These are phyloP conservation scores for Pseudozyma tsukubaensis DNA, from an alignment of 1,284 basidiomycete genomes.

Conservation along the genomic window DNA sequence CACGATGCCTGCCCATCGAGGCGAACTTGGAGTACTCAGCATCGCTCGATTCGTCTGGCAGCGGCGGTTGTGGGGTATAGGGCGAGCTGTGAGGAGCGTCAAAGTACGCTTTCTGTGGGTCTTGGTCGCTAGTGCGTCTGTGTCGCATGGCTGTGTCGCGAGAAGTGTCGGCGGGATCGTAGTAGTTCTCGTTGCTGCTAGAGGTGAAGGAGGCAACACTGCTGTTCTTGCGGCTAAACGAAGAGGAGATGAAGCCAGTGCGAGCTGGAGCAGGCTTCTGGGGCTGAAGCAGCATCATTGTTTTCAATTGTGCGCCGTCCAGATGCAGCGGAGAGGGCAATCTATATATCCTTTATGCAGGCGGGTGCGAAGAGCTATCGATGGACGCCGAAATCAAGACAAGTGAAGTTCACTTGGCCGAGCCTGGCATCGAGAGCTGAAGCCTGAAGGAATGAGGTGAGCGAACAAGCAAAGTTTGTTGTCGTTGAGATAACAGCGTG, in stretches of 20 bases:
- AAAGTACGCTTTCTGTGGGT: constrained; percentile 5
- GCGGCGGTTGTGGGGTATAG: neutral
- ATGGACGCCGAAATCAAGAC: too few relatives aligned
- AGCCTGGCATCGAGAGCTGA: too few relatives aligned
- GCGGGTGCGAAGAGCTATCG: too few relatives aligned
- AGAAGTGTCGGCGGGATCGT: constrained; percentile 8
- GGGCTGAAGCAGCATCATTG: constrained; percentile 24
- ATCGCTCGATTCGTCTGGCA: constrained; percentile 26
- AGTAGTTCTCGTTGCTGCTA: constrained; percentile 26
- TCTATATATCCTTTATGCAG: too few relatives aligned
- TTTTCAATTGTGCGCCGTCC: too few relatives aligned
- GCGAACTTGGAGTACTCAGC: constrained; percentile 15
- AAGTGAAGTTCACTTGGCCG: too few relatives aligned
- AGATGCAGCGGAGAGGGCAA: neutral
- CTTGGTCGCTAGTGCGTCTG: constrained; percentile 19
- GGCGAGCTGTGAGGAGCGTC: constrained; percentile 3
- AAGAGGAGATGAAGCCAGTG: constrained; percentile 1
- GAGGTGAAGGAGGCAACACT: constrained; percentile 41
- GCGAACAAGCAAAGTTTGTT: too few relatives aligned
- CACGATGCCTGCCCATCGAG: constrained; percentile 4
- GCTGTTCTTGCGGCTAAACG: constrained; percentile 29
- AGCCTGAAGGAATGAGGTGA: too few relatives aligned
- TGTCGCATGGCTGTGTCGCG: constrained; percentile 10
- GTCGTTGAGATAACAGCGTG: too few relatives aligned
- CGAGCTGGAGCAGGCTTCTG: constrained; percentile 5